phyloP scores from a whole-genome alignment of 176 grass and related monocot genomes.

The Pontederia paniculata region DNA sequence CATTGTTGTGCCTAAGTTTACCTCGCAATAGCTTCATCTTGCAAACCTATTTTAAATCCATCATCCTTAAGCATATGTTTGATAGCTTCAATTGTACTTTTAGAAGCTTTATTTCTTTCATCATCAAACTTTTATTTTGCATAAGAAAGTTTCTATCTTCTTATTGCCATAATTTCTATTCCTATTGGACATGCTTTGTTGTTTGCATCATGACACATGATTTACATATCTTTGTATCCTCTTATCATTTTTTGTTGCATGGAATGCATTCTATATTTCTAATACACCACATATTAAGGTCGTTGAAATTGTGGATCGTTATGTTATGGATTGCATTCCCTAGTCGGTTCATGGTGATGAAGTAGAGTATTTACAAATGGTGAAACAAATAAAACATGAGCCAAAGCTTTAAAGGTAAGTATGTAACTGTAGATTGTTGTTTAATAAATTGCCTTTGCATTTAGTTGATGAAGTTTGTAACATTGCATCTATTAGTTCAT shows the following conservation, averaged over 20 bases:
- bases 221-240: neutral
- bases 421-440: slow-evolving; percentile 2
- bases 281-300: slow-evolving; percentile 30
- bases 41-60: no score
- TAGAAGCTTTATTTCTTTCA: no score
- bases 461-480: slow-evolving; percentile 5
- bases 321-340: slow-evolving; percentile 50
- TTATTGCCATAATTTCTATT: slow-evolving; percentile 49
- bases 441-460: slow-evolving; percentile 5
- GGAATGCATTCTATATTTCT: neutral
- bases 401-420: slow-evolving; percentile 54
- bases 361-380: slow-evolving; percentile 56
- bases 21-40: no score
- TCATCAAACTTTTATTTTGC: no score
- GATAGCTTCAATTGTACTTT: no score
- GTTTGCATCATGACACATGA: slow-evolving; percentile 49
- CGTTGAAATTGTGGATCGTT: slow-evolving; percentile 55
- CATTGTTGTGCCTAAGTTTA: no score
- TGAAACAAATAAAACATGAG: slow-evolving; percentile 55
- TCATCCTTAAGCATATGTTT: no score
- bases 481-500: slow-evolving; percentile 1
- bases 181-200: slow-evolving; percentile 55
- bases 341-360: slow-evolving; percentile 22
- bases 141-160: neutral
- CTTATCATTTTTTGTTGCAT: neutral